Conservation (phyloP, 2,329 filamentous ascomycete genomes). For the Penicillium sp. region DNA sequence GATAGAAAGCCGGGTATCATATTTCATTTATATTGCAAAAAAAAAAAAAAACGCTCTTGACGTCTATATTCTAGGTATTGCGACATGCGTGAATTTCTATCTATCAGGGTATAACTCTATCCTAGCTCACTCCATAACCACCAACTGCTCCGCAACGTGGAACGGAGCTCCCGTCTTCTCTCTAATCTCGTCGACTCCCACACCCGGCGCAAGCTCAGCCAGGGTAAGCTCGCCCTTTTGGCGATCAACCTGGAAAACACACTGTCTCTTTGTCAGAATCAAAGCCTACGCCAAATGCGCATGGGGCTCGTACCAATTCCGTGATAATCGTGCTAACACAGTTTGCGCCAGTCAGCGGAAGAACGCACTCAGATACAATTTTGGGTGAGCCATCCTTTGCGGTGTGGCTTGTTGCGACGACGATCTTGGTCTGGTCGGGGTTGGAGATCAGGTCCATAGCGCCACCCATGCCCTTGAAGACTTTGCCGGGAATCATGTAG, state of each 20-base stretch:
- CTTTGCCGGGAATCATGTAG: conserved; percentile 88
- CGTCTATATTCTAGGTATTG: too few relatives aligned
- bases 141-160: conserved; percentile 62
- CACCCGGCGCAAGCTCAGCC: conserved; percentile 72
- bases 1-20: too few relatives aligned
- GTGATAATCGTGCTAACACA: conserved; percentile 76
- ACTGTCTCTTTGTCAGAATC: conserved; percentile 50
- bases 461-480: conserved; percentile 84
- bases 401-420: conserved; percentile 72
- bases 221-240: conserved; percentile 53
- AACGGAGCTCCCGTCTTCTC: conserved; percentile 74
- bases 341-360: conserved; percentile 69
- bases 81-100: neutral
- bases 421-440: conserved; percentile 73
- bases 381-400: conserved; percentile 72
- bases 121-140: conserved; percentile 49
- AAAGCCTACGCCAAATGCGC: neutral
- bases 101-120: neutral
- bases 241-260: conserved; percentile 75
- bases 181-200: conserved; percentile 70
- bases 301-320: conserved; percentile 63
- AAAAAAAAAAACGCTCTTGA: too few relatives aligned
- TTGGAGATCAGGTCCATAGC: conserved; percentile 77
- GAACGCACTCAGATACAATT: conserved; percentile 66
- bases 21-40: too few relatives aligned